Conservation (phyloP, 768 basidiomycete genomes). For the Leucocoprinus sp. region DNA sequence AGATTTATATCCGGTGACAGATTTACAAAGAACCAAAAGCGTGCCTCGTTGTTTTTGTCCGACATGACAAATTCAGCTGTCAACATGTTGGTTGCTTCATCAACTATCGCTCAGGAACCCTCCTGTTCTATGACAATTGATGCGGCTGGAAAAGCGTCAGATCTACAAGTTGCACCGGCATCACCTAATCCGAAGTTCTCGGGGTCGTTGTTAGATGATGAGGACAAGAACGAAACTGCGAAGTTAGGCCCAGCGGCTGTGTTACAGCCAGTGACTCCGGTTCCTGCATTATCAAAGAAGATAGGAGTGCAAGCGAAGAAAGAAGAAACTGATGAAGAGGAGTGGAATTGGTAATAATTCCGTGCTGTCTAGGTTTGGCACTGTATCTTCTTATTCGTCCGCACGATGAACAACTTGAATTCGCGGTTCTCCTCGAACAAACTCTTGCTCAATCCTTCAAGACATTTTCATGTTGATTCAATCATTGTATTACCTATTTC, state of each 20-base stretch:
- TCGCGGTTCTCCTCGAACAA: no score
- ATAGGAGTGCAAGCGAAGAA: slow-evolving; percentile 7
- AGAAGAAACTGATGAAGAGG: slow-evolving; percentile 37
- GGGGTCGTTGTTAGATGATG: slow-evolving; percentile 15
- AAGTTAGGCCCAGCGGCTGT: slow-evolving; percentile 13
- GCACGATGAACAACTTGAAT: no score
- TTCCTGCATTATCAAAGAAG: no score
- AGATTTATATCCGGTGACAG: slow-evolving; percentile 23
- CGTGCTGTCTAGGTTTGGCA: background rate
- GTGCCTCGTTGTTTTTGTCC: slow-evolving; percentile 55
- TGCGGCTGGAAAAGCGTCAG: background rate
- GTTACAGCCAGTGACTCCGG: slow-evolving; percentile 19
- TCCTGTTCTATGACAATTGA: background rate
- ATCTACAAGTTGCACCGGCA: slow-evolving; percentile 11
- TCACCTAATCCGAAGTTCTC: slow-evolving; percentile 14
- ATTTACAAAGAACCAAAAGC: slow-evolving; percentile 60
- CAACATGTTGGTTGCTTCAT: slow-evolving; percentile 31
- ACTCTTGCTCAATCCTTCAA: no score
- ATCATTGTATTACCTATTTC: no score
- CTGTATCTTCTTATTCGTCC: no score
- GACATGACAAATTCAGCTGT: slow-evolving; percentile 55
- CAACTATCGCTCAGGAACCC: background rate
- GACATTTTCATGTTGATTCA: no score
- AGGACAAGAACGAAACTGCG: slow-evolving; percentile 20
- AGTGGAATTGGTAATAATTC: slow-evolving; percentile 53